These are phyloP conservation scores for Cordyceps javanica DNA, from an alignment of 2,329 filamentous ascomycete genomes.

Conservation along the genomic window DNA sequence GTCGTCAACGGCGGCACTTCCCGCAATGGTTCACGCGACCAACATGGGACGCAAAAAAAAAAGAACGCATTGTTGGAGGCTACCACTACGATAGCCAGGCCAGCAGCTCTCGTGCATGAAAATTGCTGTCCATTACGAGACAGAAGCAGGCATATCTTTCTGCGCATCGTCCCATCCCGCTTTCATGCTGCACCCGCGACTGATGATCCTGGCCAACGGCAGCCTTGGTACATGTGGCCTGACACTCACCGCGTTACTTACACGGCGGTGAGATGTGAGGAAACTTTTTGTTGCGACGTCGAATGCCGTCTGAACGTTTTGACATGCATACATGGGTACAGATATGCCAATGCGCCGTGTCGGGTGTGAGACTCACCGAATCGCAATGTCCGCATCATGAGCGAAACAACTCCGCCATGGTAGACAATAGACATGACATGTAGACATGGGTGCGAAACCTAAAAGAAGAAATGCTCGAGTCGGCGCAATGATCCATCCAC, in stretches of 20 bases:
- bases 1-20: not conserved
- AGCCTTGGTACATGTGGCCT: not conserved
- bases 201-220: not conserved
- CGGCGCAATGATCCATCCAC: no score
- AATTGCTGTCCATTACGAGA: not conserved
- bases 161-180: not conserved
- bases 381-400: not conserved
- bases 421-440: no score
- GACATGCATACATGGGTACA: not conserved
- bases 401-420: no score
- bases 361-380: not conserved
- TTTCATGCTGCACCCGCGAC: not conserved
- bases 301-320: not conserved
- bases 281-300: not conserved
- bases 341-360: not conserved
- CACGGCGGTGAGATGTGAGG: not conserved
- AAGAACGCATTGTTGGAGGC: not conserved
- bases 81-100: not conserved
- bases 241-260: not conserved
- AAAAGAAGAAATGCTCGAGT: no score
- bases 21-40: not conserved
- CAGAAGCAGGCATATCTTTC: not conserved
- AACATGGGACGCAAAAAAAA: constrained; percentile 1
- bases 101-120: not conserved
- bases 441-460: no score